phyloP scores from a whole-genome alignment of 2,329 filamentous ascomycete genomes.

The Fusarium graminum region DNA sequence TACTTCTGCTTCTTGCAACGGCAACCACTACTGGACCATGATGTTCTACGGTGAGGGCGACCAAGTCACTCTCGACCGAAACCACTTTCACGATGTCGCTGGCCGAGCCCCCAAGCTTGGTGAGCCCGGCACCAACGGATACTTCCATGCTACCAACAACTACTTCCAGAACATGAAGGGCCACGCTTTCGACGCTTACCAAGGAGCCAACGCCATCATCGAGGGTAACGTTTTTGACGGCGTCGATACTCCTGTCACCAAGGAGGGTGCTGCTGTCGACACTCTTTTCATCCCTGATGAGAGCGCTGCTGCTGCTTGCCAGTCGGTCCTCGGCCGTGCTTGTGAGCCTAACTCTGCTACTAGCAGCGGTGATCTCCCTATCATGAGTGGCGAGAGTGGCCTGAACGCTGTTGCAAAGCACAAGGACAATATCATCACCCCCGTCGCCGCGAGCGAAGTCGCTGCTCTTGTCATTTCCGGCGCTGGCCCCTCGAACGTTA shows the following conservation, averaged over 20 bases:
- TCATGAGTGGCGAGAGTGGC: constrained; percentile 38
- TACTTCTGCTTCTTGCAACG: constrained; percentile 49
- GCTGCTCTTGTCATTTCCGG: constrained; percentile 41
- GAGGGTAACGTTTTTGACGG: constrained; percentile 50
- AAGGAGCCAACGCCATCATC: constrained; percentile 44
- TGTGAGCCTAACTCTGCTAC: constrained; percentile 42
- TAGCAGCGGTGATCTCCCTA: constrained; percentile 44
- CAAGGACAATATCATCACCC: constrained; percentile 43
- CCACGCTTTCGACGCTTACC: constrained; percentile 66
- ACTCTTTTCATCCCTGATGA: constrained; percentile 42
- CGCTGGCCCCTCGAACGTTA: constrained; percentile 47
- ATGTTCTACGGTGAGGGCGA: constrained; percentile 51
- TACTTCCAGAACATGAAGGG: constrained; percentile 49
- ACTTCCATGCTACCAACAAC: constrained; percentile 50
- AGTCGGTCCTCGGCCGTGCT: constrained; percentile 42
- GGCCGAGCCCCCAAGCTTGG: constrained; percentile 53
- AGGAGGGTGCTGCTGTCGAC: constrained; percentile 39
- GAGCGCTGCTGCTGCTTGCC: constrained; percentile 34
- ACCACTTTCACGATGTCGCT: constrained; percentile 49
- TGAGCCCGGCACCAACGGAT: constrained; percentile 33
- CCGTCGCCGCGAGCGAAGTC: constrained; percentile 46
- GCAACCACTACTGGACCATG: constrained; percentile 53
- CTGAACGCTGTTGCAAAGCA: constrained; percentile 31
- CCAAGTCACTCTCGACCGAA: constrained; percentile 44
- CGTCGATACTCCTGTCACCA: constrained; percentile 53